A percentile compares a stretch with the other conserved stretches of the same genome.
Evolutionary conservation across 139 green algal genomes (phyloP).

Genomic region (Chlamydomonas applanata): DNA sequence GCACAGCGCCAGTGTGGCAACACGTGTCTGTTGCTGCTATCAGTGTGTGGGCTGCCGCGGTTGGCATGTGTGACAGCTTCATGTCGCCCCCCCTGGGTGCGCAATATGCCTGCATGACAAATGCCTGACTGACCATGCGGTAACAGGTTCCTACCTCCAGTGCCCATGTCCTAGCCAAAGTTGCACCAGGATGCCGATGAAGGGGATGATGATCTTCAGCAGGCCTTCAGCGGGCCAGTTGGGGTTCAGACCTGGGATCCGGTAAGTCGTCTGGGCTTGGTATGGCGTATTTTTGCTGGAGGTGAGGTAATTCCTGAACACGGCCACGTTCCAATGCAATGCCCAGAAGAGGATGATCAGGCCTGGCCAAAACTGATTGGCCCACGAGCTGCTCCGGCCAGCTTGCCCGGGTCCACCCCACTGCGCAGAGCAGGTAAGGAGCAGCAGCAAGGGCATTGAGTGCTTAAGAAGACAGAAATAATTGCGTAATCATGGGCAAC

Average conservation of each 20-base stretch:
- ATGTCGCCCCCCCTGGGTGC: not conserved
- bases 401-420: not conserved
- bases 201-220: not conserved
- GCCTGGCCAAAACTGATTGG: not conserved
- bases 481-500: not conserved
- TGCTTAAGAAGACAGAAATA: not conserved
- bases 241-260: not conserved
- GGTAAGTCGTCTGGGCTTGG: not conserved
- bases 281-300: not conserved
- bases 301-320: not conserved
- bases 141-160: not conserved
- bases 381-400: not conserved
- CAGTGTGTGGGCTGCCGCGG: too few relatives aligned
- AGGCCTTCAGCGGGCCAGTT: not conserved
- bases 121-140: too few relatives aligned
- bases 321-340: not conserved
- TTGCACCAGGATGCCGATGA: not conserved
- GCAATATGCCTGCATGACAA: too few relatives aligned
- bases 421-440: not conserved
- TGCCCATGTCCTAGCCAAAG: constrained; percentile 3
- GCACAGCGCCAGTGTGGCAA: not conserved
- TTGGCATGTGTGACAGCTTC: too few relatives aligned
- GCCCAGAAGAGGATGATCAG: not conserved
- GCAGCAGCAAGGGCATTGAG: not conserved
- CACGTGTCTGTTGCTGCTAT: too few relatives aligned